A percentile compares a stretch with the other conserved stretches of the same genome.
phyloP scores from a whole-genome alignment of 2,329 filamentous ascomycete species.

The Pseudogymnoascus sp. region DNA sequence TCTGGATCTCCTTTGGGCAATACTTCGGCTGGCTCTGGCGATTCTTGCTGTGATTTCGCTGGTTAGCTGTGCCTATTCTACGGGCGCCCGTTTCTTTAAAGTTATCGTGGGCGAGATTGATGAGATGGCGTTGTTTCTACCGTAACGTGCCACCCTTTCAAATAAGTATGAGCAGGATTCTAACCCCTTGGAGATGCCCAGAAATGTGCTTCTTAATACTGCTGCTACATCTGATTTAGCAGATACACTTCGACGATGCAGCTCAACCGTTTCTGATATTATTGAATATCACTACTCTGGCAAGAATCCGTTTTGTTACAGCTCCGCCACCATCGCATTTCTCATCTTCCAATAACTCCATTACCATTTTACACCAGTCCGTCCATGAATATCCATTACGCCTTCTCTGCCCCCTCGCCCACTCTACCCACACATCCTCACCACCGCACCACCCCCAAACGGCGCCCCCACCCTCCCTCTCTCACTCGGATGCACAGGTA shows the following conservation, averaged over 20 bases:
- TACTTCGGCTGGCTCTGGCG: not conserved
- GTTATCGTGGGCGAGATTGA: not conserved
- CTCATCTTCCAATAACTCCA: not conserved
- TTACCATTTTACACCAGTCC: not conserved
- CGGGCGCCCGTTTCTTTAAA: not conserved
- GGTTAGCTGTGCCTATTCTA: not conserved
- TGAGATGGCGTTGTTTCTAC: not conserved
- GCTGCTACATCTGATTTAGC: not conserved
- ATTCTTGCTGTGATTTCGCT: not conserved
- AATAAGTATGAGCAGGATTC: not conserved
- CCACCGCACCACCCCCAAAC: constrained; percentile 20
- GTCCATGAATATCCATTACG: not conserved
- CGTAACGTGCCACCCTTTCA: not conserved
- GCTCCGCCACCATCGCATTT: not conserved
- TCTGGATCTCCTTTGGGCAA: not conserved
- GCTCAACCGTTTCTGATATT: not conserved
- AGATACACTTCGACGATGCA: not conserved
- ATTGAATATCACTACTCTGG: not conserved
- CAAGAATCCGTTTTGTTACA: not conserved
- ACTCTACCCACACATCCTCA: constrained; percentile 16
- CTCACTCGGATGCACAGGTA: constrained; percentile 44
- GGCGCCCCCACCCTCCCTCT: constrained; percentile 22
- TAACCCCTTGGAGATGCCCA: not conserved
- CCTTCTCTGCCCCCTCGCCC: not conserved
- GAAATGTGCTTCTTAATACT: not conserved